Evolutionary conservation across 2,329 filamentous ascomycete species (phyloP).

Genomic region (Cadophora sp.): DNA sequence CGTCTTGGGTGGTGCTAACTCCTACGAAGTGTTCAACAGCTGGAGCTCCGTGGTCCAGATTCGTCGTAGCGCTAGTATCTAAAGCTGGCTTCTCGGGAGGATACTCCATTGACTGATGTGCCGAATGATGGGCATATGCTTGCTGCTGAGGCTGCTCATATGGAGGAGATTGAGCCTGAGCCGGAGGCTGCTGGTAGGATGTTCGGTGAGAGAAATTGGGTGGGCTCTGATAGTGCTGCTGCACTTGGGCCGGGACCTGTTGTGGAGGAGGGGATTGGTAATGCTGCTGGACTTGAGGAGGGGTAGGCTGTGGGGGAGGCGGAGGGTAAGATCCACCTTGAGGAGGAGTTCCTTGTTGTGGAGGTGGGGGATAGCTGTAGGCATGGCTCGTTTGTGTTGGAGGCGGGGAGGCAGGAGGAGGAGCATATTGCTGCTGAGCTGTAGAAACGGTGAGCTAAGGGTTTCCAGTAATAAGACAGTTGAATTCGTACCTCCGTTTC

Average conservation of each 20-base stretch:
- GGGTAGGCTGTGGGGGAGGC: constrained; percentile 36
- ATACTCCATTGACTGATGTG: constrained; percentile 33
- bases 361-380: constrained; percentile 45
- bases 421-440: constrained; percentile 41
- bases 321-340: constrained; percentile 37
- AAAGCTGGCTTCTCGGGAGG: constrained; percentile 41
- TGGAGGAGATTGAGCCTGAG: constrained; percentile 17
- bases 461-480: background rate
- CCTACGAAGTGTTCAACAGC: constrained; percentile 65
- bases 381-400: constrained; percentile 38
- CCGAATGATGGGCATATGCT: constrained; percentile 29
- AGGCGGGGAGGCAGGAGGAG: constrained; percentile 42
- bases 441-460: constrained; percentile 21
- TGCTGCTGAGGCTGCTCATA: constrained; percentile 37
- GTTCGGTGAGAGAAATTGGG: constrained; percentile 44
- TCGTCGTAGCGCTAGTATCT: constrained; percentile 40
- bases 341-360: constrained; percentile 39
- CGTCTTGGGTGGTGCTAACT: constrained; percentile 70
- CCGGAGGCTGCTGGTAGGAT: constrained; percentile 42
- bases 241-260: constrained; percentile 33
- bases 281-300: constrained; percentile 26
- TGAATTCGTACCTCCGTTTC: constrained; percentile 35
- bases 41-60: constrained; percentile 50
- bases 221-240: constrained; percentile 37
- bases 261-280: constrained; percentile 24